Conservation (phyloP, 495 filamentous ascomycete species). For the Neurospora terricola region DNA sequence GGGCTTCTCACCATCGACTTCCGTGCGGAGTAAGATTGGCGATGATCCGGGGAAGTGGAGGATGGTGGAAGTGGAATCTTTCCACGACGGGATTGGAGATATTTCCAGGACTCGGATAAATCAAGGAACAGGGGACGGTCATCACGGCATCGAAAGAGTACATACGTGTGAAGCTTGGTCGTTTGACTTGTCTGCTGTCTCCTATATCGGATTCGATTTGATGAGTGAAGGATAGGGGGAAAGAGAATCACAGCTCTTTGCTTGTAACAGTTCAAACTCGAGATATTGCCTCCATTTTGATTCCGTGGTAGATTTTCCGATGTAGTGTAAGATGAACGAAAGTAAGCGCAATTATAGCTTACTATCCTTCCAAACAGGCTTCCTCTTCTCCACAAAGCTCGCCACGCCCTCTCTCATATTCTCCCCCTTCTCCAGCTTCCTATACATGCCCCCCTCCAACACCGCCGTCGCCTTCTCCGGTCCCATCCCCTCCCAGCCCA, state of each 20-base stretch:
- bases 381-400: constrained; percentile 73
- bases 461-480: constrained; percentile 53
- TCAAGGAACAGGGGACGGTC: background rate
- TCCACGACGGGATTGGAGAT: background rate
- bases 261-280: background rate
- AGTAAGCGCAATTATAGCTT: constrained; percentile 44
- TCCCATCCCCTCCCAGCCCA: constrained; percentile 52
- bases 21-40: background rate
- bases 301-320: too few relatives aligned
- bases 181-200: too few relatives aligned
- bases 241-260: background rate
- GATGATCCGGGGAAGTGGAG: background rate
- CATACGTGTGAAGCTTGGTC: too few relatives aligned
- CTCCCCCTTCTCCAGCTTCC: constrained; percentile 49
- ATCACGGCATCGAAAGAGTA: background rate
- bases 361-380: constrained; percentile 59
- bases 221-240: background rate
- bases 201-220: too few relatives aligned
- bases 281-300: background rate
- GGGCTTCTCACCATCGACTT: background rate
- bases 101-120: background rate
- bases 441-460: constrained; percentile 49
- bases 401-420: constrained; percentile 70
- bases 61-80: background rate
- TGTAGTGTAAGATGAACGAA: too few relatives aligned